Base-by-base conservation (phyloP, 2,329 filamentous ascomycete genomes). In the Fusarium kyushuense region DNA sequence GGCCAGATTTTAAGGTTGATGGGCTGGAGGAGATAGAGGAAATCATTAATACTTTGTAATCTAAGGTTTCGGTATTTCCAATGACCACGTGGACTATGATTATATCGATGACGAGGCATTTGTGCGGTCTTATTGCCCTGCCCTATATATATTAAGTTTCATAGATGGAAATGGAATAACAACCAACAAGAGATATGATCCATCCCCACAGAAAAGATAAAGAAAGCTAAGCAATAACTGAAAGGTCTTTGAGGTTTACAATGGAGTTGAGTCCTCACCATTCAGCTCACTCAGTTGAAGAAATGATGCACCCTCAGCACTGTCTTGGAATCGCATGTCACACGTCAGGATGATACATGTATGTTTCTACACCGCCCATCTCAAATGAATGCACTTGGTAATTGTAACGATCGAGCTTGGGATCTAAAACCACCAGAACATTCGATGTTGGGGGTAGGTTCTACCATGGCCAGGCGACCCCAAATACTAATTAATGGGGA, bases 1-100 rank as follows among this genome's bases (percentile, higher is more conserved):
- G 14, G 17, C 43, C 47, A 6, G 13, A 35, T 2, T 64, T 57
- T 13, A 19, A n/a, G 2, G 30, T 63, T n/a, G 42, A 38, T 32
- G 54, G 25, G 2, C 13, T 63, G 5, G 13, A 19, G 3, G 42
- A 63, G 6, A n/a, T 62, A 7, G 30, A n/a, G 5, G 9, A 12
- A 19, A 19, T 62, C 17, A 7, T 55, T 17, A 27, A 19, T 2
- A 21, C 3, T 10, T 14, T 58, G 12, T 30, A 19, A 35, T 10
- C 2, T 53, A 12, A 12, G 10, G 21, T 16, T 27, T 19, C 10
- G 2, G 6, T 2, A 23, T 10, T 12, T 25, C 16, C 21, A 13
- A 23, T n/a, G 36, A 16, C 5, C 23, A 27, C 16, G 9, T 25
- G 2, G 21, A 19, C 11, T 21, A 5, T 32, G 6, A 14, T 32